phyloP scores from a whole-genome alignment of 495 filamentous ascomycete genomes.

The Penicillium antarcticum region DNA sequence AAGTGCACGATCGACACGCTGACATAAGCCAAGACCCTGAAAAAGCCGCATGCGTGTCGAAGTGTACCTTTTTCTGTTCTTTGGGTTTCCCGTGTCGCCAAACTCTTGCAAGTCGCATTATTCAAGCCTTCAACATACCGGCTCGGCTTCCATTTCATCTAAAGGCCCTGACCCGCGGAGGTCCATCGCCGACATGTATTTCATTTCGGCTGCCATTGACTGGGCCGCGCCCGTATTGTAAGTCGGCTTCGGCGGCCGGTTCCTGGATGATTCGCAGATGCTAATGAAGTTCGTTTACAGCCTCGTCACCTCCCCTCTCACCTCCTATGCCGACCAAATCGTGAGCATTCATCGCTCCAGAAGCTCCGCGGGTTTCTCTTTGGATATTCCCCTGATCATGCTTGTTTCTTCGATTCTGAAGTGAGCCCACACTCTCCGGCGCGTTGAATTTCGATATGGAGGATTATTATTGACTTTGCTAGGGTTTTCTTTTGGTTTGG shows the following conservation, averaged over 20 bases:
- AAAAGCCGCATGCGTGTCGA: slow-evolving; percentile 24
- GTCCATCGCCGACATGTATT: slow-evolving; percentile 28
- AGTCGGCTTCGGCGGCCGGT: slow-evolving; percentile 5
- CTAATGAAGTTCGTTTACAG: slow-evolving; percentile 22
- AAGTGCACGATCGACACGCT: slow-evolving; percentile 11
- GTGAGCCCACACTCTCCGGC: slow-evolving; percentile 42
- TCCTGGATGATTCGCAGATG: neutral
- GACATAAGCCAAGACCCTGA: slow-evolving; percentile 16
- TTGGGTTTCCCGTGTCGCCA: neutral
- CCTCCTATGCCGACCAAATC: slow-evolving; percentile 90
- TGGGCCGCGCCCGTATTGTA: slow-evolving; percentile 49
- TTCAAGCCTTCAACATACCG: neutral
- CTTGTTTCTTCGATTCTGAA: slow-evolving; percentile 89
- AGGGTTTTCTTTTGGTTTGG: slow-evolving; percentile 96
- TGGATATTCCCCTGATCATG: slow-evolving; percentile 96
- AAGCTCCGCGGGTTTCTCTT: slow-evolving; percentile 83
- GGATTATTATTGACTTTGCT: neutral
- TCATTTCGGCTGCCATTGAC: slow-evolving; percentile 39
- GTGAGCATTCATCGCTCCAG: slow-evolving; percentile 77
- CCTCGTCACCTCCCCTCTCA: slow-evolving; percentile 77
- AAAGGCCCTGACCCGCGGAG: slow-evolving; percentile 4
- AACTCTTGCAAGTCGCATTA: too few relatives aligned
- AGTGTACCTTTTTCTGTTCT: neutral
- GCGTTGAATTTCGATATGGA: neutral
- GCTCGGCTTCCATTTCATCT: slow-evolving; percentile 1